Base-by-base conservation (phyloP, 352 stramenopile genomes). In the Globisporangium paroecandrum region DNA sequence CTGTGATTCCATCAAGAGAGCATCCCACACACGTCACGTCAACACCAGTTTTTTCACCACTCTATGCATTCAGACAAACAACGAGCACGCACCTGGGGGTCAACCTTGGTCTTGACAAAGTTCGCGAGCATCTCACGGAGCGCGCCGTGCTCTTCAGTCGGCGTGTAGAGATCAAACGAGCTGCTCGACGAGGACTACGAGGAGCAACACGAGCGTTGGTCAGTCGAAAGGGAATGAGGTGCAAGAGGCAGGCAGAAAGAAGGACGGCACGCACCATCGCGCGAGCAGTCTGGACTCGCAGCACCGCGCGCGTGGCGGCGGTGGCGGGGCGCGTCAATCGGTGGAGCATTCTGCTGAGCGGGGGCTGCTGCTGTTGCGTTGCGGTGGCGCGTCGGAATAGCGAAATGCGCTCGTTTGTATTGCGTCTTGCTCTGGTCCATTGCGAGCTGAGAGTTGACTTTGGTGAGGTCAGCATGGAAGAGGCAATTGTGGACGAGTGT, bases 71-170 rank as follows among this genome's bases (percentile, higher is more conserved):
- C 15, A 20, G 6, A 60, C 2, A 27, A 46, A 18, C 32, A 54
- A n/a, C 3, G 7, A 54, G 5, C 10, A 49, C 62, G 47, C 49
- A 89, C 80, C 83, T 99, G 98, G 15, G 97, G 97, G 66, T 99
- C 97, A 20, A 99, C 96, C 76, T 99, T 97, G 41, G 88, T 89
- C 79, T 97, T 94, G 43, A 98, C 92, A 65, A 99, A 99, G 64
- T 83, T 77, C 27, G 85, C 81, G 10, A 99, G 89, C 94, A 98
- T 98, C 43, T 98, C 83, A 9, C 94, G 92, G 59, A 98, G 76
- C 9, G 81, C 83, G n/a, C 79, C 77, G 64, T 97, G 90, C 71
- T 97, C 90, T 67, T 95, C 85, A 3, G 86, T 96, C n/a, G 89
- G 90, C 32, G 84, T 94, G 73, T 94, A 97, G 57, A 97, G 64